These are phyloP conservation scores for Funneliformis mosseae DNA, from an alignment of 192 early-diverging fungal genomes.

Conservation along the genomic window DNA sequence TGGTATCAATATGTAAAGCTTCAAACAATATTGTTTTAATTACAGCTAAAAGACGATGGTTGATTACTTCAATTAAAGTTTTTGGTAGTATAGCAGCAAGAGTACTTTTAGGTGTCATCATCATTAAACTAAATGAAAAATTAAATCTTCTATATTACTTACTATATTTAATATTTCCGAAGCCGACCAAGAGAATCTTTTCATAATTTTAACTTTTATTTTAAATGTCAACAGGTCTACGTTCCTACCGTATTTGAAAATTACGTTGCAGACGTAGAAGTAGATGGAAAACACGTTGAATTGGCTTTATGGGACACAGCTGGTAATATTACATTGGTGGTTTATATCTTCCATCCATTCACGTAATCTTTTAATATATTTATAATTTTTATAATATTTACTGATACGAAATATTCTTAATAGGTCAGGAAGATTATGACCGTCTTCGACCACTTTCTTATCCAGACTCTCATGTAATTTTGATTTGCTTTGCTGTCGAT, in stretches of 20 bases:
- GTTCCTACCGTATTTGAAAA: conserved; percentile 80
- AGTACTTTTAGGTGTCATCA: no score
- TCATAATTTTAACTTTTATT: background rate
- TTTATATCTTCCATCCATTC: background rate
- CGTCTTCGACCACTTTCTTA: conserved; percentile 91
- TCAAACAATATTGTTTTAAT: background rate
- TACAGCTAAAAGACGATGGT: background rate
- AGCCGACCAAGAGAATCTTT: background rate
- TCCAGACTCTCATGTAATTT: conserved; percentile 88
- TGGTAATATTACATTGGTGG: conserved; percentile 45
- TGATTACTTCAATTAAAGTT: background rate
- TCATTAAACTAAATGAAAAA: no score
- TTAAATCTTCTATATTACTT: no score
- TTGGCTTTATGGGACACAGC: conserved; percentile 79
- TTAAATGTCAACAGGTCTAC: conserved; percentile 50
- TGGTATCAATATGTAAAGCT: no score
- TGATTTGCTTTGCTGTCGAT: conserved; percentile 92
- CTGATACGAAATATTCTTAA: background rate
- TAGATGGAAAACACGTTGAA: conserved; percentile 70
- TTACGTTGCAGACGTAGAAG: conserved; percentile 70
- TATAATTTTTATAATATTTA: no score
- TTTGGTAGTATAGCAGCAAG: no score
- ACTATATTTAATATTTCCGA: no score
- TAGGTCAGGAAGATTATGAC: conserved; percentile 96
- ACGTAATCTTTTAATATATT: no score